Base-by-base conservation (phyloP, 1,284 basidiomycete species). In the Pseudozyma thailandica region DNA sequence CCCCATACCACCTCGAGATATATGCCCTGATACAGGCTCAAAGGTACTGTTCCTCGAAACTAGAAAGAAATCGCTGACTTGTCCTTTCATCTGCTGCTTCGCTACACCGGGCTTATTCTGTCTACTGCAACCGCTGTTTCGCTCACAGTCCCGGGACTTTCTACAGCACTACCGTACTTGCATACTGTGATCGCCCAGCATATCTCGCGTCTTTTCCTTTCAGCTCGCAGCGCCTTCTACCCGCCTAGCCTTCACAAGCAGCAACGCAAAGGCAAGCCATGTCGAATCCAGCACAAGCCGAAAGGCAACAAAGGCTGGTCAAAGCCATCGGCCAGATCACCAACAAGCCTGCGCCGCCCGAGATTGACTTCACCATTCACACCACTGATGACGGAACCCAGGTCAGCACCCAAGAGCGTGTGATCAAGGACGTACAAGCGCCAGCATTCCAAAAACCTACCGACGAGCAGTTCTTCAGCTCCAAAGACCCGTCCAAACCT, bases 401-500 rank as follows among this genome's bases (percentile, higher is more conserved):
- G 33, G 82, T 84, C 51, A 83, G 80, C 37, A 85, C 84, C 4
- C 78, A 77, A n/a, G 84, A 84, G 53, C 77, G 84, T 37, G 83
- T 84, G 49, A 76, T 85, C 72, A 84, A 84, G 74, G 84, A 83
- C 35, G 80, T 82, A 6, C 81, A 82, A 42, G 81, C 81, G 31
- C 81, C 81, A 90, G 95, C 95, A 51, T 94, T 96, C 90, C 88
- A 87, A 72, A 88, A 90, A 56, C 95, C 95, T 0, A 94, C 93
- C 3, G 90, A 92, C 78, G 92, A 92, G 66, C 93, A 98, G 84
- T 97, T 98, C 87, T 82, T 62, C 70, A 77, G 74, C 43, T 48
- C 61, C 18, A 74, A 75, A 46, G 80, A 82, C 39, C 79, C 80
- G n/a, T 57, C 66, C 41, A 82, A 82, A 51, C 80, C 80, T 13